These are phyloP conservation scores for Sphaerosporella brunnea DNA, from an alignment of 495 filamentous ascomycete genomes.

Conservation along the genomic window DNA sequence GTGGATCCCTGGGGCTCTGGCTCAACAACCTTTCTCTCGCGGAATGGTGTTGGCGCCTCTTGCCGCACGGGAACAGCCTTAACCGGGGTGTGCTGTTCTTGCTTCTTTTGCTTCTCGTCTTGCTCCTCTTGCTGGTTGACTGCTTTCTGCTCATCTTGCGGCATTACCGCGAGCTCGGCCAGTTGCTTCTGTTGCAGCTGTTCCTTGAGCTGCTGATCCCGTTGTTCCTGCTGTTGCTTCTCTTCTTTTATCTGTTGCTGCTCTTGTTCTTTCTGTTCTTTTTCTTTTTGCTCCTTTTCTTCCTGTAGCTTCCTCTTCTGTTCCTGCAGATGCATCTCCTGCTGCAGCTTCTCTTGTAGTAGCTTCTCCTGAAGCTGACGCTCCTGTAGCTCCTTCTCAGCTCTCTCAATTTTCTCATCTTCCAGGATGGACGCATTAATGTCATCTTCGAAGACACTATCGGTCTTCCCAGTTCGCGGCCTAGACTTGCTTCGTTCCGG, in stretches of 20 bases:
- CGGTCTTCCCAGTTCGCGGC: no score
- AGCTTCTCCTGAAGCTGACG: no score
- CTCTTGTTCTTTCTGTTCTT: not conserved
- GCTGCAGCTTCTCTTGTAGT: no score
- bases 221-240: no score
- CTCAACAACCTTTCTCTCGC: no score
- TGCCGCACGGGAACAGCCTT: no score
- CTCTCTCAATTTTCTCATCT: not conserved
- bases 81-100: not conserved
- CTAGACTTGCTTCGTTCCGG: not conserved
- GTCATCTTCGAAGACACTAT: not conserved
- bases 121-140: not conserved
- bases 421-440: not conserved
- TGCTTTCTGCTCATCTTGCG: constrained; percentile 4
- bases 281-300: not conserved
- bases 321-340: no score
- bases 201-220: no score
- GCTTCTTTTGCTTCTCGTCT: not conserved
- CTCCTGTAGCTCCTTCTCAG: no score
- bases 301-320: constrained; percentile 1
- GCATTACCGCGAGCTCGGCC: not conserved
- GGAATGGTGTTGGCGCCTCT: no score
- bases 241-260: not conserved
- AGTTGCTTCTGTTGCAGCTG: not conserved
- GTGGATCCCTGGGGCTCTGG: no score